A percentile compares a stretch with the other conserved stretches of the same genome.
These are phyloP conservation scores for Chalara sp. DNA, from an alignment of 2,329 filamentous ascomycete genomes.

Conservation along the genomic window DNA sequence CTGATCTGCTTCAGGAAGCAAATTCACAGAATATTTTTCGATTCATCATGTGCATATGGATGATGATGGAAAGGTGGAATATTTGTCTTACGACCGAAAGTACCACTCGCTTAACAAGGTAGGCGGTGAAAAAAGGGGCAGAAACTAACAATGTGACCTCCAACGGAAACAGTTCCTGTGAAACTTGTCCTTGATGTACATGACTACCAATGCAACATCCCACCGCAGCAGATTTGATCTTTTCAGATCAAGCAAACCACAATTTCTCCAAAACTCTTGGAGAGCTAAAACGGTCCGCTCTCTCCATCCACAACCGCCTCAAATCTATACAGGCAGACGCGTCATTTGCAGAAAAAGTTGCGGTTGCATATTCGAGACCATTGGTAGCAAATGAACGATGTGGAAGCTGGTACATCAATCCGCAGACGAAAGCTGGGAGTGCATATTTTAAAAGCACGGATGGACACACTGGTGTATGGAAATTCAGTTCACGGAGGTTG, in stretches of 20 bases:
- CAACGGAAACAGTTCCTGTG: not conserved
- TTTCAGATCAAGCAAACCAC: conserved; percentile 45
- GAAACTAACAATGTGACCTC: not conserved
- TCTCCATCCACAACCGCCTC: conserved; percentile 77
- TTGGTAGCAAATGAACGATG: conserved; percentile 91
- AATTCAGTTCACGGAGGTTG: conserved; percentile 75
- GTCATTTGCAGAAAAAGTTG: conserved; percentile 60
- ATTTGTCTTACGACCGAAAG: too few species aligned
- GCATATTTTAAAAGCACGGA: conserved; percentile 98
- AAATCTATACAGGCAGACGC: conserved; percentile 72
- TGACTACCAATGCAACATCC: conserved; percentile 24
- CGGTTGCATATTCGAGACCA: conserved; percentile 50
- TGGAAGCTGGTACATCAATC: conserved; percentile 87
- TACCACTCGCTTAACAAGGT: not conserved
- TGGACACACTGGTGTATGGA: conserved; percentile 86
- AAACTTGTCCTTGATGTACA: too few species aligned
- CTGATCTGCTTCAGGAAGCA: too few species aligned
- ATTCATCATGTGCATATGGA: too few species aligned
- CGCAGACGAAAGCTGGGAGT: conserved; percentile 57
- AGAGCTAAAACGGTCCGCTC: conserved; percentile 67
- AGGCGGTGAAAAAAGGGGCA: not conserved
- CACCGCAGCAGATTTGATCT: conserved; percentile 37
- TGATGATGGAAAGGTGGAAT: too few species aligned
- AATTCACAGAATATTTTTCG: too few species aligned
- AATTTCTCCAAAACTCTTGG: conserved; percentile 64